These are phyloP conservation scores for Suhomyces terraborum DNA, from an alignment of 1,139 yeast genomes.

Conservation along the genomic window DNA sequence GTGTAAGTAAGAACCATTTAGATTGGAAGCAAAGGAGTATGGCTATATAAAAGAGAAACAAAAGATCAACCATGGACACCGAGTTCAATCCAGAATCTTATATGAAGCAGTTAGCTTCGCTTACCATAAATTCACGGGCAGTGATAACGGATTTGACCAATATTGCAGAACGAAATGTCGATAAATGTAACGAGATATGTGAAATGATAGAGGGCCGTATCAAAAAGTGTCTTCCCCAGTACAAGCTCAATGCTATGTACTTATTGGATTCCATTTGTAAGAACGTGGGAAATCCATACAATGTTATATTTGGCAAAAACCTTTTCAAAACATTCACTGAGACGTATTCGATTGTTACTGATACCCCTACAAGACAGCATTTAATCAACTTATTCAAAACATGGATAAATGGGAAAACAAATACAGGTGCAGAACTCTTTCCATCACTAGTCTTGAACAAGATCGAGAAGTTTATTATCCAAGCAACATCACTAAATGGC, in stretches of 20 bases:
- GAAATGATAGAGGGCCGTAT: conserved; percentile 39
- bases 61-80: conserved; percentile 6
- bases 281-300: conserved; percentile 48
- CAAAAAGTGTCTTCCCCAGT: conserved; percentile 40
- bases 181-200: conserved; percentile 36
- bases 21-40: conserved; percentile 4
- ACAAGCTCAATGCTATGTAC: conserved; percentile 42
- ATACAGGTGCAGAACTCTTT: conserved; percentile 40
- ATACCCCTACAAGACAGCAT: conserved; percentile 39
- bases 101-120: conserved; percentile 33
- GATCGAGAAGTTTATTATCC: conserved; percentile 44
- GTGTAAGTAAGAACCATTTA: conserved; percentile 10
- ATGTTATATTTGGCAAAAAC: conserved; percentile 37
- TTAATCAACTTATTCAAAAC: conserved; percentile 44
- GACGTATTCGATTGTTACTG: conserved; percentile 42
- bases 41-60: conserved; percentile 4
- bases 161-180: conserved; percentile 37
- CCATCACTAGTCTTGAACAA: conserved; percentile 31
- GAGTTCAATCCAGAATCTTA: conserved; percentile 34
- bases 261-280: conserved; percentile 47
- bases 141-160: conserved; percentile 43
- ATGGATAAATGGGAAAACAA: conserved; percentile 39
- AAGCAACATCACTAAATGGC: conserved; percentile 34
- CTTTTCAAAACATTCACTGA: conserved; percentile 41
- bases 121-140: conserved; percentile 43